phyloP scores from a whole-genome alignment of 164 flowering plant genomes.

The Vitis rotundifolia region DNA sequence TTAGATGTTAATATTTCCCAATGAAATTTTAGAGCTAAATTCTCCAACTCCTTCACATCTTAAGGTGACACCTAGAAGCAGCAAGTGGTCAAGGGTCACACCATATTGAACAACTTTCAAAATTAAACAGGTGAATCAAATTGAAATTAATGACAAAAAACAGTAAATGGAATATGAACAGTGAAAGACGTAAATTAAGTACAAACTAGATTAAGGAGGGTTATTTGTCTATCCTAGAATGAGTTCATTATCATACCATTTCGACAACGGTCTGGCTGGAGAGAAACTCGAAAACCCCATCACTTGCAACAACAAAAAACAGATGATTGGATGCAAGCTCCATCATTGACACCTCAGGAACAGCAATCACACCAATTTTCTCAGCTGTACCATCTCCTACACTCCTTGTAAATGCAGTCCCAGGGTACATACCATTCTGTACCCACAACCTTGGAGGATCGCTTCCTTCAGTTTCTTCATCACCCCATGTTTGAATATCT shows the following conservation, averaged over 20 bases:
- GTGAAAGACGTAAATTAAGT: neutral
- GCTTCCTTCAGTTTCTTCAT: slow-evolving; percentile 74
- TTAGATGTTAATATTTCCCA: no score
- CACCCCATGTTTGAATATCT: slow-evolving; percentile 78
- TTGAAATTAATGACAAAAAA: neutral
- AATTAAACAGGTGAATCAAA: neutral
- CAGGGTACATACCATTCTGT: slow-evolving; percentile 83
- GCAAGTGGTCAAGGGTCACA: no score
- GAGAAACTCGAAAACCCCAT: slow-evolving; percentile 94
- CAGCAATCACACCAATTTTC: slow-evolving; percentile 89
- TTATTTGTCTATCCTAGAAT: neutral
- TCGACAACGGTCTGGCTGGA: slow-evolving; percentile 88
- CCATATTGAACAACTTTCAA: no score
- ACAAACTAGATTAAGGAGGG: neutral
- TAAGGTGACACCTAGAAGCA: no score
- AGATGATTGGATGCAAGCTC: slow-evolving; percentile 65
- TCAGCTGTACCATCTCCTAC: slow-evolving; percentile 85
- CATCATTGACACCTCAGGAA: slow-evolving; percentile 69
- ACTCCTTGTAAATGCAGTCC: slow-evolving; percentile 95
- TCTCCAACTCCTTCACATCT: no score
- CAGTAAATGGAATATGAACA: neutral
- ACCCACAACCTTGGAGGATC: slow-evolving; percentile 99
- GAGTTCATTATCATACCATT: slow-evolving; percentile 52
- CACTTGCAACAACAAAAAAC: slow-evolving; percentile 94
- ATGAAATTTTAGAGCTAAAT: no score